Evolutionary conservation across 345 rosid genomes (phyloP).

Genomic region (Eucalyptus erythrocorys): DNA sequence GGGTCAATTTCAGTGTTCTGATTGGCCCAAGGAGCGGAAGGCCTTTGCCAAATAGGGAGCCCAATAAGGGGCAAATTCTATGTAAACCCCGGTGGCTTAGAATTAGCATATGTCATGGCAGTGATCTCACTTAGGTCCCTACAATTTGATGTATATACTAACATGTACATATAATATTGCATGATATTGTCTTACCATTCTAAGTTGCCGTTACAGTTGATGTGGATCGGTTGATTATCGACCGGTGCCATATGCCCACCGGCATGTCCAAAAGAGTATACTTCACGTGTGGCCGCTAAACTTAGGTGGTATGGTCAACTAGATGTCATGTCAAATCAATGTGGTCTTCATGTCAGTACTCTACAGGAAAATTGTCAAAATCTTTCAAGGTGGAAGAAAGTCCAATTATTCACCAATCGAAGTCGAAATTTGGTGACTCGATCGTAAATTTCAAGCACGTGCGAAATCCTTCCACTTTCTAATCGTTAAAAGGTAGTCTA

Average conservation of each 20-base stretch:
- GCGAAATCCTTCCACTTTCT: background rate
- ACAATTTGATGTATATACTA: background rate
- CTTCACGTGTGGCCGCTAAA: background rate
- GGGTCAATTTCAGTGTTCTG: background rate
- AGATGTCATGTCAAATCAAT: background rate
- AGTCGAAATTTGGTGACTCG: background rate
- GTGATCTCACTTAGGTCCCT: background rate
- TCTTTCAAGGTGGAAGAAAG: background rate
- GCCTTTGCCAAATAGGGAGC: background rate
- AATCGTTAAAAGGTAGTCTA: background rate
- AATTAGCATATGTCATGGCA: background rate
- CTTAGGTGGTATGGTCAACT: background rate
- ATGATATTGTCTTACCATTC: background rate
- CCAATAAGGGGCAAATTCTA: background rate
- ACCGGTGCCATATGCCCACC: accelerated
- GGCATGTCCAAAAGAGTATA: background rate
- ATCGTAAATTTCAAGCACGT: background rate
- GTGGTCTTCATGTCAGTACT: background rate
- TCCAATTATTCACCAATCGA: accelerated
- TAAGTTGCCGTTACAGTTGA: accelerated
- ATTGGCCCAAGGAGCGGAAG: background rate
- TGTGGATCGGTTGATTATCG: background rate
- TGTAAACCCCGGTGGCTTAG: background rate
- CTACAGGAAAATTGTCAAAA: background rate
- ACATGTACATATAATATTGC: background rate